These are phyloP conservation scores for Kalanchoe fedtschenkoi DNA, from an alignment of 164 flowering plant species.

Conservation along the genomic window DNA sequence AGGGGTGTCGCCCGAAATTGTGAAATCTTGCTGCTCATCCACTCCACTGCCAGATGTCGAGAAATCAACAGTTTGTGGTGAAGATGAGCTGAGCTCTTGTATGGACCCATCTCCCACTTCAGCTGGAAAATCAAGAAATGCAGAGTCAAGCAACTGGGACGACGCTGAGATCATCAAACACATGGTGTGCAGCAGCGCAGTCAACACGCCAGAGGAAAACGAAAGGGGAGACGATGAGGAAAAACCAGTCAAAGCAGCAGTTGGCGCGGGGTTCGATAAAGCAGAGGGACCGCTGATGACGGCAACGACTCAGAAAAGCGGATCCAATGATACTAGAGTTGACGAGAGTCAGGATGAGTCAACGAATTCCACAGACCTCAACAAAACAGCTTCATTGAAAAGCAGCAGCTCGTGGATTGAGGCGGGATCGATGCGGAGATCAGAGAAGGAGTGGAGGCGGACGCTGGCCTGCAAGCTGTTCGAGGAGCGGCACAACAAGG, in stretches of 20 bases:
- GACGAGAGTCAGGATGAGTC: conserved; percentile 1
- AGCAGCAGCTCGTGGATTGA: conserved; percentile 16
- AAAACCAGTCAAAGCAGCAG: not conserved
- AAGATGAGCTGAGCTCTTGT: not conserved
- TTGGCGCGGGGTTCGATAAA: not conserved
- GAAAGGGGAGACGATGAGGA: conserved; percentile 2
- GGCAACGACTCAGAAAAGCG: conserved; percentile 7
- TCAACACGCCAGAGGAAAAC: not conserved
- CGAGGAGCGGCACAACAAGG: conserved; percentile 62
- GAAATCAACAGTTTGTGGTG: not conserved
- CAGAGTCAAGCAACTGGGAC: not conserved
- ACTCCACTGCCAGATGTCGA: not conserved
- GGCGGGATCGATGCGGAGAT: conserved; percentile 71
- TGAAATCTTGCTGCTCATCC: not conserved
- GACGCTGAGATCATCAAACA: not conserved
- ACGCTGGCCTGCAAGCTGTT: conserved; percentile 85
- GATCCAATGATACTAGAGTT: conserved; percentile 19
- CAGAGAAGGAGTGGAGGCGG: conserved; percentile 83
- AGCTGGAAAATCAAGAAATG: not conserved
- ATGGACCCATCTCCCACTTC: no score
- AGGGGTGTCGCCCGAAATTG: not conserved
- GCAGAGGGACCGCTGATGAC: not conserved
- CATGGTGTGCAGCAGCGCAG: conserved; percentile 1
- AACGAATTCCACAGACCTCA: not conserved
- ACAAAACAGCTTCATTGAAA: conserved; percentile 5